phyloP scores from a whole-genome alignment of 225 moss, liverwort and hornwort genomes.

The Pseudisothecium myosuroides region DNA sequence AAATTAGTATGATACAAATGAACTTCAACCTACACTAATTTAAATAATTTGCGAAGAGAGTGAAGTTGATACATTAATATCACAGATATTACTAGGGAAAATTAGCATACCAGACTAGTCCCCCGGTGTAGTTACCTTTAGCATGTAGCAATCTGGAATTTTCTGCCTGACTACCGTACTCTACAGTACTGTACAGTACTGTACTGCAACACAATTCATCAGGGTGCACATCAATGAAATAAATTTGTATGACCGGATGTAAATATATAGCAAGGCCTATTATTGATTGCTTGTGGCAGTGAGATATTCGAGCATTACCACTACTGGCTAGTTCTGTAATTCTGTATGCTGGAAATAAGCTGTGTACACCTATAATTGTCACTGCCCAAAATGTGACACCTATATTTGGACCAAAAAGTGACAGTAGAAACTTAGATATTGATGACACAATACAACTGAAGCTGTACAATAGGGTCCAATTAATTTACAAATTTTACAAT shows the following conservation, averaged over 20 bases:
- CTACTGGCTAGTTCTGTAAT: neutral
- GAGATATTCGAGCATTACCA: neutral
- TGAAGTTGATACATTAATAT: too few species aligned
- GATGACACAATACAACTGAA: neutral
- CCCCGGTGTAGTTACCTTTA: too few species aligned
- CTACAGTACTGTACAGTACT: neutral
- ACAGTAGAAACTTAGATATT: neutral
- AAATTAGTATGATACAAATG: too few species aligned
- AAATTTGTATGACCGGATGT: neutral
- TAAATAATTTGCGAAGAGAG: too few species aligned
- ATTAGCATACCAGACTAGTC: too few species aligned
- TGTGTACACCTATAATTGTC: neutral
- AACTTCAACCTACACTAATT: too few species aligned
- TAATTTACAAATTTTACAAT: too few species aligned
- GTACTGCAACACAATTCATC: neutral
- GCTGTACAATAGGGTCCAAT: neutral
- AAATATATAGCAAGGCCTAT: neutral
- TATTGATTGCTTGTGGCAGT: neutral
- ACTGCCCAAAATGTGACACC: neutral
- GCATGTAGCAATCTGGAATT: neutral
- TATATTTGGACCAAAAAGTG: neutral
- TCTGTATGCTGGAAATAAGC: neutral
- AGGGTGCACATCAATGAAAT: neutral
- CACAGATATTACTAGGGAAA: too few species aligned
- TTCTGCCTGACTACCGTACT: neutral